A percentile compares a stretch with the other conserved stretches of the same genome.
Conservation (phyloP, 768 basidiomycete genomes). For the Boletus subparvulus region DNA sequence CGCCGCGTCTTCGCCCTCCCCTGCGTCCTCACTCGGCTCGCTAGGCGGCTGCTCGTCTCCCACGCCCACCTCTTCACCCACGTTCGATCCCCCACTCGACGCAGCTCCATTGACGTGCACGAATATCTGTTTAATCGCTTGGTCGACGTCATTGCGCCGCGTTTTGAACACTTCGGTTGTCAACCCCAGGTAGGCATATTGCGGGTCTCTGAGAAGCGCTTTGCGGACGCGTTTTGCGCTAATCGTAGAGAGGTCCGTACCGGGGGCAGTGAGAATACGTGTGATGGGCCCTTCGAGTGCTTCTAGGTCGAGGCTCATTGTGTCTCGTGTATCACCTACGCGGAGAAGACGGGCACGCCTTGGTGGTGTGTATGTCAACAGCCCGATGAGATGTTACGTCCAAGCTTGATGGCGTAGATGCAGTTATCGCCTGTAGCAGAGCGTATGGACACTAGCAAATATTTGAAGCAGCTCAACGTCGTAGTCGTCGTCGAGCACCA, state of each 20-base stretch:
- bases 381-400: neutral
- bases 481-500: conserved; percentile 8
- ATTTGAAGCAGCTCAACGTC: conserved; percentile 2
- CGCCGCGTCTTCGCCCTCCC: conserved; percentile 12
- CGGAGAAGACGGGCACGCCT: neutral
- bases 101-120: conserved; percentile 49
- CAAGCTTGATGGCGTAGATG: neutral
- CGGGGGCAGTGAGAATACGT: conserved; percentile 72
- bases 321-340: conserved; percentile 1
- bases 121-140: conserved; percentile 65
- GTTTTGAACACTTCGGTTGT: conserved; percentile 62
- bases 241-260: conserved; percentile 74
- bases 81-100: conserved; percentile 23
- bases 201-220: conserved; percentile 50
- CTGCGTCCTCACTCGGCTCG: conserved; percentile 12
- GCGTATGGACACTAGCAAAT: neutral
- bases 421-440: neutral
- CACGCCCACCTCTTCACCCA: conserved; percentile 16
- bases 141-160: conserved; percentile 67
- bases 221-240: conserved; percentile 89
- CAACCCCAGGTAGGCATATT: conserved; percentile 42
- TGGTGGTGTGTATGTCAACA: neutral
- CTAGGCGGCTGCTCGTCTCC: conserved; percentile 14
- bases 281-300: conserved; percentile 62
- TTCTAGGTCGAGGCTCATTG: conserved; percentile 54